Evolutionary conservation across 2,329 filamentous ascomycete species (phyloP).

Genomic region (Teratosphaeriaceae sp.): DNA sequence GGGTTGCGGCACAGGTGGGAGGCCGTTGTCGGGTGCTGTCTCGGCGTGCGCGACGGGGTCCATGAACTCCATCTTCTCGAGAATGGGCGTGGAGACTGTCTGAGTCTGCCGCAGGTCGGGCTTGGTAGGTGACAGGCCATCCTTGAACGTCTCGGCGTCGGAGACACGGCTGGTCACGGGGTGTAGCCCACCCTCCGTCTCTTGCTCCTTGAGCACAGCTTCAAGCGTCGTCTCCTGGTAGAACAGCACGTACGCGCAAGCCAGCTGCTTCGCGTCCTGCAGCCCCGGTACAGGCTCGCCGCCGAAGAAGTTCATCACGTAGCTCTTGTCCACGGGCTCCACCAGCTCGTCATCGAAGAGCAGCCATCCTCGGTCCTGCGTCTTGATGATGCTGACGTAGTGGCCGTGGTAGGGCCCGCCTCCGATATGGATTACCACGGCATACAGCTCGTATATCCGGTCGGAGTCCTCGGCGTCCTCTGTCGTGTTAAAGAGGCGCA

Average conservation of each 20-base stretch:
- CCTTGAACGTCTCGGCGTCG: constrained; percentile 25
- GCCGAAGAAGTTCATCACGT: constrained; percentile 94
- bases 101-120: constrained; percentile 24
- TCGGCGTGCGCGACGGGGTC: constrained; percentile 58
- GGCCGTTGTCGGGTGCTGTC: constrained; percentile 49
- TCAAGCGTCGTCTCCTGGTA: constrained; percentile 84
- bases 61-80: constrained; percentile 44
- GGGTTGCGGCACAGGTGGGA: constrained; percentile 8
- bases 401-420: constrained; percentile 96
- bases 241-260: constrained; percentile 94
- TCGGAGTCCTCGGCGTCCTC: constrained; percentile 93
- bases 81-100: constrained; percentile 34
- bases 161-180: constrained; percentile 27
- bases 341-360: constrained; percentile 98
- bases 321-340: constrained; percentile 93
- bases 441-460: constrained; percentile 90
- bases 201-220: constrained; percentile 68
- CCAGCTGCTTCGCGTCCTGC: constrained; percentile 56
- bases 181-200: constrained; percentile 57
- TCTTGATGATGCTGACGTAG: constrained; percentile 97
- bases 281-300: constrained; percentile 52
- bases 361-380: constrained; percentile 89
- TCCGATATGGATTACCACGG: constrained; percentile 94
- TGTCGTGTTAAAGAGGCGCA: constrained; percentile 95
- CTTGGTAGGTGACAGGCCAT: constrained; percentile 17